Percentiles rank a stretch among this genome's conserved stretches.
These are phyloP conservation scores for Rosa rugosa DNA, from an alignment of 306 rosid genomes.

Conservation along the genomic window DNA sequence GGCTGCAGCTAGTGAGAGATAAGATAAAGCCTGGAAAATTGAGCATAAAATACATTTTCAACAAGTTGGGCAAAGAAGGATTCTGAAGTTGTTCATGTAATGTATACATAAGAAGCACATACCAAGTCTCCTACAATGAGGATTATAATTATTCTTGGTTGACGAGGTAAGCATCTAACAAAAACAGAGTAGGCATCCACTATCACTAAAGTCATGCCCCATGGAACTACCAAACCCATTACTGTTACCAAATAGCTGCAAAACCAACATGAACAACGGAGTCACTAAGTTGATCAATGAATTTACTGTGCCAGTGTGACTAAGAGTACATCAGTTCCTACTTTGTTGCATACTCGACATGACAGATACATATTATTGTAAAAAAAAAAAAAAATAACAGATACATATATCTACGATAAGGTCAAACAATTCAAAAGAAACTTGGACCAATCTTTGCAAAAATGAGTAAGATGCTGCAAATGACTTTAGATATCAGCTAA, in stretches of 20 bases:
- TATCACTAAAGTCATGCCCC: slow-evolving; percentile 78
- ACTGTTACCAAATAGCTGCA: slow-evolving; percentile 83
- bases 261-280: slow-evolving; percentile 33
- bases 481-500: neutral
- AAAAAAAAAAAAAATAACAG: neutral
- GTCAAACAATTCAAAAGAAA: neutral
- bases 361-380: neutral
- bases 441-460: neutral
- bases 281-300: neutral
- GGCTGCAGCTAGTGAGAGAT: slow-evolving; percentile 75
- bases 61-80: slow-evolving; percentile 1
- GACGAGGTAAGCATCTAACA: slow-evolving; percentile 52
- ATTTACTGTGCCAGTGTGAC: neutral
- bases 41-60: slow-evolving; percentile 11
- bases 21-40: slow-evolving; percentile 61
- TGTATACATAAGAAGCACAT: slow-evolving; percentile 12
- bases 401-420: neutral
- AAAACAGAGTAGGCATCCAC: slow-evolving; percentile 79
- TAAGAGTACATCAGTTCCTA: neutral
- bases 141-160: slow-evolving; percentile 51
- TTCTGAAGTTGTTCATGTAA: neutral
- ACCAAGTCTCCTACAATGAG: slow-evolving; percentile 76
- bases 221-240: slow-evolving; percentile 89
- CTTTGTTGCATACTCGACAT: neutral
- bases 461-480: neutral